phyloP scores from a whole-genome alignment of 148 eudicot species.

The Pharnaceum exiguum region DNA sequence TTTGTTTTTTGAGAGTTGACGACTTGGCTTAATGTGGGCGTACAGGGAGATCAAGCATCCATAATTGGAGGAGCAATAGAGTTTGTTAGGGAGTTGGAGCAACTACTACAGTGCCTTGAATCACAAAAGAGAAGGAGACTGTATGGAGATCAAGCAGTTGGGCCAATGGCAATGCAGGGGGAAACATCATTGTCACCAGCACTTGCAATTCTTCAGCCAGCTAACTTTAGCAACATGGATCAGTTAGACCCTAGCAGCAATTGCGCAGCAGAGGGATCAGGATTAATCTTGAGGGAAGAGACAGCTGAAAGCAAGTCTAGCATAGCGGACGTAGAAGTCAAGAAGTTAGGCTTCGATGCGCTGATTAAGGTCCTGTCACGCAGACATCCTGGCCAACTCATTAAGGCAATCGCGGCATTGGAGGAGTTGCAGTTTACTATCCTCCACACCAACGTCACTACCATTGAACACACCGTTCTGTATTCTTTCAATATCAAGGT shows the following conservation, averaged over 20 bases:
- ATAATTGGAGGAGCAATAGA: conserved; percentile 94
- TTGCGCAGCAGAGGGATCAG: conserved; percentile 6
- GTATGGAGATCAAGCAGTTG: conserved; percentile 49
- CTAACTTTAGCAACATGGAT: no score
- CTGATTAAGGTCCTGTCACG: conserved; percentile 84
- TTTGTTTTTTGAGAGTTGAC: neutral
- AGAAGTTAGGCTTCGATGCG: conserved; percentile 79
- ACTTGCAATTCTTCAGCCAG: conserved; percentile 17
- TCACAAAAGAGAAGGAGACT: conserved; percentile 83
- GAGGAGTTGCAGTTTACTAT: conserved; percentile 77
- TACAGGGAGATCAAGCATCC: conserved; percentile 98
- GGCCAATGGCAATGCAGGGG: conserved; percentile 40
- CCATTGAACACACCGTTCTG: conserved; percentile 96
- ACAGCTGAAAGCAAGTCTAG: conserved; percentile 81
- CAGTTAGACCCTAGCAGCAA: conserved; percentile 24
- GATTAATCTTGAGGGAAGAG: conserved; percentile 42
- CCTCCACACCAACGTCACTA: conserved; percentile 87
- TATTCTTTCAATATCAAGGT: conserved; percentile 96
- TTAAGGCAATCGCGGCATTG: conserved; percentile 72
- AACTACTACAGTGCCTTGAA: conserved; percentile 87
- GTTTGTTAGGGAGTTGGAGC: conserved; percentile 90
- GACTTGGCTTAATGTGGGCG: no score
- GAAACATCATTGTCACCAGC: conserved; percentile 31
- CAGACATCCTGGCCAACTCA: conserved; percentile 77
- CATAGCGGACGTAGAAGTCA: conserved; percentile 87